Conservation (phyloP, 2,329 filamentous ascomycete genomes). For the Colletotrichum truncatum region DNA sequence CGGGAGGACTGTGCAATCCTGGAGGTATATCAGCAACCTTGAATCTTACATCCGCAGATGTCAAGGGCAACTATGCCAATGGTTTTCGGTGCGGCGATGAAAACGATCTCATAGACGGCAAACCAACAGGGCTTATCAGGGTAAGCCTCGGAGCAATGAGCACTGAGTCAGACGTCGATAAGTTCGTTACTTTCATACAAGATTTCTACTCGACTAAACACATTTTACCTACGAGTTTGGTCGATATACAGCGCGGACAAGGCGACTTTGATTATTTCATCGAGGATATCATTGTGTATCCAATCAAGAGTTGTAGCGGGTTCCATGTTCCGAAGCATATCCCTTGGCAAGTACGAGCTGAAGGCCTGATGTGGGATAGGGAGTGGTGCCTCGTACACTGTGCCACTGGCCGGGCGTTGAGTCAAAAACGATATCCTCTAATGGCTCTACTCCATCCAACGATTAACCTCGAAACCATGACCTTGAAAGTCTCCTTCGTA, state of each 20-base stretch:
- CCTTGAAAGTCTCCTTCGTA: neutral
- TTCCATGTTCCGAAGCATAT: neutral
- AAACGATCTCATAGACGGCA: neutral
- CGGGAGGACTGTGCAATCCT: neutral
- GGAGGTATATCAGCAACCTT: neutral
- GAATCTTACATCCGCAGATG: neutral
- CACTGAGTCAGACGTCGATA: neutral
- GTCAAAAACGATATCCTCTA: neutral
- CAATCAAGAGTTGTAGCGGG: neutral
- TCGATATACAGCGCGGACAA: neutral
- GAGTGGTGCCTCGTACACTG: neutral
- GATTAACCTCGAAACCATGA: neutral
- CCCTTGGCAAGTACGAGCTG: neutral
- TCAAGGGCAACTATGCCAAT: neutral
- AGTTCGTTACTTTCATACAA: neutral
- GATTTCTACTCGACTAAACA: neutral
- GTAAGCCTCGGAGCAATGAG: neutral
- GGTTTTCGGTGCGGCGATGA: neutral
- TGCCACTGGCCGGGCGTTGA: neutral
- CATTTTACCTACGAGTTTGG: neutral
- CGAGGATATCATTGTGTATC: neutral
- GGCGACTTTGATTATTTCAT: neutral
- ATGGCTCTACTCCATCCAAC: neutral
- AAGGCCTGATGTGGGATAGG: neutral
- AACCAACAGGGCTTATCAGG: neutral